A percentile compares a stretch with the other conserved stretches of the same genome.
Conservation (phyloP, 768 basidiomycete genomes). For the Mycena kentingensis region DNA sequence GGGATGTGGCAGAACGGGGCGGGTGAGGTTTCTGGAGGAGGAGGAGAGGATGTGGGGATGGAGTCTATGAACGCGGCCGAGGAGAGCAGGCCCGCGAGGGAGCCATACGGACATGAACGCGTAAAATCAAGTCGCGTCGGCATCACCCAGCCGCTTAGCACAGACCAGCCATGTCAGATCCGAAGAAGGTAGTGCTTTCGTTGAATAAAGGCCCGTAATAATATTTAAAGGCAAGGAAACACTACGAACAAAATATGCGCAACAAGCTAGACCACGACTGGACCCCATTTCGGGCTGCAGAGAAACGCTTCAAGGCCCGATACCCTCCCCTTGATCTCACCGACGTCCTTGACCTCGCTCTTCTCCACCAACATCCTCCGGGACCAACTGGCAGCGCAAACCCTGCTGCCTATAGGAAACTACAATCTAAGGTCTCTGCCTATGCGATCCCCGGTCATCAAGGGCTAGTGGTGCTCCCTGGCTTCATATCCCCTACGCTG, state of each 20-base stretch:
- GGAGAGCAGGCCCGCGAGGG: constrained; percentile 52
- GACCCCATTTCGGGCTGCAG: constrained; percentile 75
- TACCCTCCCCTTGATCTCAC: constrained; percentile 79
- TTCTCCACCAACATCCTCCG: neutral
- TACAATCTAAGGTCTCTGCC: constrained; percentile 29
- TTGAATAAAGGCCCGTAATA: too few species aligned
- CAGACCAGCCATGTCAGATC: neutral
- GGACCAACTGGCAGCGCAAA: constrained; percentile 44
- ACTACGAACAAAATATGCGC: constrained; percentile 60
- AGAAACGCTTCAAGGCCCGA: constrained; percentile 77
- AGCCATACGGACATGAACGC: constrained; percentile 75
- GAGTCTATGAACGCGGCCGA: constrained; percentile 42
- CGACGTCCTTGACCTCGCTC: constrained; percentile 66
- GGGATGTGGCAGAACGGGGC: constrained; percentile 20
- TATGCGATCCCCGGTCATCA: constrained; percentile 20
- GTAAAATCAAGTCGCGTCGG: constrained; percentile 8
- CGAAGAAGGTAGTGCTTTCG: neutral
- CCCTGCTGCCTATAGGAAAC: constrained; percentile 35
- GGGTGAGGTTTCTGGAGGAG: constrained; percentile 17
- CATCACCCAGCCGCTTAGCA: constrained; percentile 10
- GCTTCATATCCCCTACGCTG: constrained; percentile 58
- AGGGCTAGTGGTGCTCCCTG: constrained; percentile 88
- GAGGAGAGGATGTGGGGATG: constrained; percentile 31
- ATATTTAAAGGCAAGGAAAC: constrained; percentile 54
- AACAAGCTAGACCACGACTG: constrained; percentile 57